phyloP scores from a whole-genome alignment of 768 basidiomycete genomes.

The Dacryopinax spathularia region DNA sequence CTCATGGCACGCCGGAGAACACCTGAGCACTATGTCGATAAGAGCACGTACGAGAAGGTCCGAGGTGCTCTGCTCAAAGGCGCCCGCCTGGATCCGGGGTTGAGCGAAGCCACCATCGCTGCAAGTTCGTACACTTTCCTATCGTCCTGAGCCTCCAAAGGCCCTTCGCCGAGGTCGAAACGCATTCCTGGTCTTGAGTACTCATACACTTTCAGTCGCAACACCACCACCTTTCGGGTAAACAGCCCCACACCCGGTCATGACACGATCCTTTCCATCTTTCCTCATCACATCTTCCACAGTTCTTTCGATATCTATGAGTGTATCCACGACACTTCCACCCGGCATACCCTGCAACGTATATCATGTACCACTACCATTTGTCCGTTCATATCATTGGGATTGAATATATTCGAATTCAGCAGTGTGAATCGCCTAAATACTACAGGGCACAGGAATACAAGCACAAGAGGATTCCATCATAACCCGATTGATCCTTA shows the following conservation, averaged over 20 bases:
- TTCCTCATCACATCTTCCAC: not conserved
- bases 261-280: not conserved
- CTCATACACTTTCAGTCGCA: too few relatives aligned
- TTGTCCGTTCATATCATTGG: not conserved
- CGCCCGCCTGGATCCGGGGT: not conserved
- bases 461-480: too few relatives aligned
- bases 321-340: too few relatives aligned
- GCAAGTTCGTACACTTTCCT: slow-evolving; percentile 2
- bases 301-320: not conserved
- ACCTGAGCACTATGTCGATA: not conserved
- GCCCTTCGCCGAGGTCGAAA: too few relatives aligned
- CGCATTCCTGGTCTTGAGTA: too few relatives aligned
- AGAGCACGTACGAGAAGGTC: not conserved
- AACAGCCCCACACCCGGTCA: not conserved
- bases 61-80: not conserved
- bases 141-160: not conserved
- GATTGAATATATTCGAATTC: not conserved
- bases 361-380: not conserved
- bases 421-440: not conserved
- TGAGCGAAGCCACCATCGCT: not conserved
- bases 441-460: too few relatives aligned
- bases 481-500: too few relatives aligned
- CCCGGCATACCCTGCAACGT: not conserved
- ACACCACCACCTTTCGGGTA: not conserved
- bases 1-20: not conserved